phyloP scores from a whole-genome alignment of 257 asterid genomes.

The Capsicum baccatum region DNA sequence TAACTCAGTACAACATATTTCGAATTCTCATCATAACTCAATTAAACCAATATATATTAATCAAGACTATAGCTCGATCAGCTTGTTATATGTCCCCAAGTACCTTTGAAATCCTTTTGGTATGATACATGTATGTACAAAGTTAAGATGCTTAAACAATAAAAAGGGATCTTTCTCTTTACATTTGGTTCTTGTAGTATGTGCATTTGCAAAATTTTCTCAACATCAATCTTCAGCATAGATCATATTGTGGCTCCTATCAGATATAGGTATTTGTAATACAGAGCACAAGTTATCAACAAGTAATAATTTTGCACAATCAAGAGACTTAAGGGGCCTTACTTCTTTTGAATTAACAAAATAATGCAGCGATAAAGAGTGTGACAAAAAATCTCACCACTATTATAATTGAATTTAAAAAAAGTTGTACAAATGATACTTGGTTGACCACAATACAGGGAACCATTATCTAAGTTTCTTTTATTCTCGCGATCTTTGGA shows the following conservation, averaged over 20 bases:
- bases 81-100: neutral
- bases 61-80: slow-evolving; percentile 12
- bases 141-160: neutral
- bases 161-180: neutral
- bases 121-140: neutral
- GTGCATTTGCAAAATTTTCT: neutral
- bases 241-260: neutral
- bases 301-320: neutral
- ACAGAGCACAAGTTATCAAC: neutral
- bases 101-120: neutral
- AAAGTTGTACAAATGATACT: neutral
- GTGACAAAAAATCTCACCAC: neutral
- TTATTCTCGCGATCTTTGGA: slow-evolving; percentile 72
- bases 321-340: neutral
- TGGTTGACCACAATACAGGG: slow-evolving; percentile 14
- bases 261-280: neutral
- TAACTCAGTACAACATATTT: neutral
- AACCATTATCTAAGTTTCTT: slow-evolving; percentile 23
- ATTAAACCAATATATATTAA: neutral
- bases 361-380: neutral
- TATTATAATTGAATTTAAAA: neutral
- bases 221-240: neutral
- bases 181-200: neutral
- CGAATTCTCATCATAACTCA: neutral
- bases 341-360: slow-evolving; percentile 17